phyloP scores from a whole-genome alignment of 2,329 filamentous ascomycete species.

The Sporothrix phasma region DNA sequence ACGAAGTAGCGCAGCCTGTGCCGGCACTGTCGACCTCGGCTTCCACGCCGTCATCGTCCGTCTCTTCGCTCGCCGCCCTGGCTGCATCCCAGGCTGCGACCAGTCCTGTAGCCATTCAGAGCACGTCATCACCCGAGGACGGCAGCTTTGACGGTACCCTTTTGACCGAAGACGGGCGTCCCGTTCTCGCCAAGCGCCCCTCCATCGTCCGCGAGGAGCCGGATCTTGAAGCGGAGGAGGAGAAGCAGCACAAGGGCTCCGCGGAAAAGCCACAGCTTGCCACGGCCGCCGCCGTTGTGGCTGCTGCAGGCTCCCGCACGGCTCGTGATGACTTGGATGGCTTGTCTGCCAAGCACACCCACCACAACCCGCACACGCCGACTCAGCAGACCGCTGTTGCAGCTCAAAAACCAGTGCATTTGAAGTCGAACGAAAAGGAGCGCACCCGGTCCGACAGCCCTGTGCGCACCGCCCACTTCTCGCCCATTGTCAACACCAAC shows the following conservation, averaged over 20 bases:
- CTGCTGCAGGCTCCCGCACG: conserved; percentile 17
- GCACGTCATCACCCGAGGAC: not conserved
- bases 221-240: conserved; percentile 22
- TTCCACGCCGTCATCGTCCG: conserved; percentile 13
- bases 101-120: not conserved
- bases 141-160: not conserved
- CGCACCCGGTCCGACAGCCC: conserved; percentile 49
- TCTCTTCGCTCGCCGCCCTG: conserved; percentile 10
- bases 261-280: not conserved
- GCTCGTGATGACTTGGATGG: conserved; percentile 27
- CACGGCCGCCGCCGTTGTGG: not conserved
- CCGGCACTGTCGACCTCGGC: conserved; percentile 12
- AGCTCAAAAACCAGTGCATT: not conserved
- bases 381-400: not conserved
- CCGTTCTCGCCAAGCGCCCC: conserved; percentile 16
- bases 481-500: conserved; percentile 38
- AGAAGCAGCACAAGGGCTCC: conserved; percentile 13
- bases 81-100: not conserved
- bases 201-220: conserved; percentile 36
- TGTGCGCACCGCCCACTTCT: conserved; percentile 59
- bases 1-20: conserved; percentile 2
- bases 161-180: not conserved
- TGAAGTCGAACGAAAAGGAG: conserved; percentile 9
- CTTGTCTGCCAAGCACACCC: conserved; percentile 26
- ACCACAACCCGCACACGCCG: conserved; percentile 15